phyloP scores from a whole-genome alignment of 1,139 yeast species.

The Debaryomyces sp. region DNA sequence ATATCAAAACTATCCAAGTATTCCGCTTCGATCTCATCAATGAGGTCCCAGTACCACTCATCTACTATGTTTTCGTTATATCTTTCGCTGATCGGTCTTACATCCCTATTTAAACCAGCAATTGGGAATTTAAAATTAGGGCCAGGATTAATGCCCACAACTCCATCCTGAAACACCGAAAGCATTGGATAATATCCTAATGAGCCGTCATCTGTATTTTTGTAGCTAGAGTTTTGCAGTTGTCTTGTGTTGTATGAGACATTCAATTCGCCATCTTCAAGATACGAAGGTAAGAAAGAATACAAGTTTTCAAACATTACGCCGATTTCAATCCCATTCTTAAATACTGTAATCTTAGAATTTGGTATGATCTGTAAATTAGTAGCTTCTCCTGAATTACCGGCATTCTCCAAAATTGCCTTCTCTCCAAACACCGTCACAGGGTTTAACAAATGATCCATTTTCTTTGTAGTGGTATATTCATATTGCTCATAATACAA shows the following conservation, averaged over 20 bases:
- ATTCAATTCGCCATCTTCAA: conserved; percentile 29
- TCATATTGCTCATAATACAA: conserved; percentile 86
- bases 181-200: conserved; percentile 92
- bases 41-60: conserved; percentile 77
- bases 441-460: conserved; percentile 78
- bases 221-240: conserved; percentile 50
- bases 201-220: conserved; percentile 72
- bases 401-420: conserved; percentile 43
- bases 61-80: conserved; percentile 76
- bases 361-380: conserved; percentile 50
- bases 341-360: conserved; percentile 66
- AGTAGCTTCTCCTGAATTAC: conserved; percentile 23
- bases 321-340: conserved; percentile 75
- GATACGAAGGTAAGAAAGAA: conserved; percentile 68
- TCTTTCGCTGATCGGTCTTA: conserved; percentile 58
- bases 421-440: conserved; percentile 70
- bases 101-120: conserved; percentile 28
- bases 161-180: conserved; percentile 81
- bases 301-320: conserved; percentile 66
- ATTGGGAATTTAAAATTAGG: conserved; percentile 60
- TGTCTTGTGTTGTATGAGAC: conserved; percentile 41
- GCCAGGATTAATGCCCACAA: conserved; percentile 69
- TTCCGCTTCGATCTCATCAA: conserved; percentile 83
- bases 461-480: conserved; percentile 71
- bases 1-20: conserved; percentile 52